These are phyloP conservation scores for Pyricularia pennisetigena DNA, from an alignment of 2,329 filamentous ascomycete genomes.

Conservation along the genomic window DNA sequence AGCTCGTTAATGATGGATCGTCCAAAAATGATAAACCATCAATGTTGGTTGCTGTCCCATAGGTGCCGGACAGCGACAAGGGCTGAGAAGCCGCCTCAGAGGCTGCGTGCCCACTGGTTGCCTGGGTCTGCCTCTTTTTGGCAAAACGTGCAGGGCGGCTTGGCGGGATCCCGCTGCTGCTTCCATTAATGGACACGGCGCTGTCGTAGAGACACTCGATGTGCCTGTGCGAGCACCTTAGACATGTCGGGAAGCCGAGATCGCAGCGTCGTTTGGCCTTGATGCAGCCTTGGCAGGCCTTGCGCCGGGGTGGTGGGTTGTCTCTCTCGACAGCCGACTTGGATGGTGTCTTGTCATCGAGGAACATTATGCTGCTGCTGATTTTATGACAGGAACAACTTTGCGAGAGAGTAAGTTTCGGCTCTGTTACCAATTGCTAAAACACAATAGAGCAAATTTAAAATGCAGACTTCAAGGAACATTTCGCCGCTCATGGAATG, in stretches of 20 bases:
- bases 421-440: too few relatives aligned
- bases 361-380: conserved; percentile 5
- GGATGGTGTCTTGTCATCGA: conserved; percentile 4
- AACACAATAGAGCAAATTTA: too few relatives aligned
- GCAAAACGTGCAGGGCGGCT: background rate
- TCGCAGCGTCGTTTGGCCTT: conserved; percentile 48
- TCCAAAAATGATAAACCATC: background rate
- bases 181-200: background rate
- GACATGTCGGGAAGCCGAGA: conserved; percentile 37
- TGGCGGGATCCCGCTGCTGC: background rate
- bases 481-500: background rate
- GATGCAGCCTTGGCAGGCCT: conserved; percentile 47
- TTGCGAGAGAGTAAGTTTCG: background rate
- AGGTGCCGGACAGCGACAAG: background rate
- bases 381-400: background rate
- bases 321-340: conserved; percentile 21
- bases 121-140: background rate
- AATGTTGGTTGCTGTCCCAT: background rate
- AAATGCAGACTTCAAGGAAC: too few relatives aligned
- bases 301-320: conserved; percentile 38
- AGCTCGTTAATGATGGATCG: background rate
- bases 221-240: conserved; percentile 37
- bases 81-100: background rate
- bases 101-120: background rate
- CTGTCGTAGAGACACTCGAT: conserved; percentile 34